A percentile compares a stretch with the other conserved stretches of the same genome.
Conservation (phyloP, 345 rosid species). For the Tarenaya hassleriana region DNA sequence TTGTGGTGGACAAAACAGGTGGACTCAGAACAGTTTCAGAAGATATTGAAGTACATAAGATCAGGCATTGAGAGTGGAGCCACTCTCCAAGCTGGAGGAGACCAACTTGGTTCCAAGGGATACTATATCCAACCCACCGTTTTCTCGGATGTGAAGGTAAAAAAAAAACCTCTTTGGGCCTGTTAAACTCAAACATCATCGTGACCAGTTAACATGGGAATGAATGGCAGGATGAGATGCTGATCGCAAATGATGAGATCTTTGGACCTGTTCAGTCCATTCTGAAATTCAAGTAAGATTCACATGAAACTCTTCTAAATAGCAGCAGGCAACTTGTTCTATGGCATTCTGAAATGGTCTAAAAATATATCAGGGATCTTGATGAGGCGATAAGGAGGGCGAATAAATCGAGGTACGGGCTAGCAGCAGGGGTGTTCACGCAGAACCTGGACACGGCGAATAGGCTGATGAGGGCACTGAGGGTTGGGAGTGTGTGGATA, state of each 20-base stretch:
- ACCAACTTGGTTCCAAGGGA: conserved; percentile 58
- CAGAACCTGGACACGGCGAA: conserved; percentile 71
- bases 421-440: conserved; percentile 88
- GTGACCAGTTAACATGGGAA: no score
- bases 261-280: conserved; percentile 94
- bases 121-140: conserved; percentile 89
- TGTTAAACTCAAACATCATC: neutral
- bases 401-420: conserved; percentile 50
- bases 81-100: conserved; percentile 87
- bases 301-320: no score
- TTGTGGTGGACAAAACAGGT: conserved; percentile 34
- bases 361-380: conserved; percentile 52
- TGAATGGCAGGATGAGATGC: conserved; percentile 84
- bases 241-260: conserved; percentile 84
- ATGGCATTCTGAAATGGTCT: no score
- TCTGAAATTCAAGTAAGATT: conserved; percentile 84
- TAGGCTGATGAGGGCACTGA: conserved; percentile 56
- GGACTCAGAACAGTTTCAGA: conserved; percentile 64
- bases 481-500: conserved; percentile 71
- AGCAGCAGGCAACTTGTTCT: no score
- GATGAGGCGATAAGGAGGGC: conserved; percentile 66
- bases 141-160: conserved; percentile 87
- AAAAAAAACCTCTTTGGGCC: neutral
- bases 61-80: conserved; percentile 79
- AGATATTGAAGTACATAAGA: conserved; percentile 61